A percentile compares a stretch with the other conserved stretches of the same genome.
These are phyloP conservation scores for Calycina marina DNA, from an alignment of 2,329 filamentous ascomycete genomes.

Conservation along the genomic window DNA sequence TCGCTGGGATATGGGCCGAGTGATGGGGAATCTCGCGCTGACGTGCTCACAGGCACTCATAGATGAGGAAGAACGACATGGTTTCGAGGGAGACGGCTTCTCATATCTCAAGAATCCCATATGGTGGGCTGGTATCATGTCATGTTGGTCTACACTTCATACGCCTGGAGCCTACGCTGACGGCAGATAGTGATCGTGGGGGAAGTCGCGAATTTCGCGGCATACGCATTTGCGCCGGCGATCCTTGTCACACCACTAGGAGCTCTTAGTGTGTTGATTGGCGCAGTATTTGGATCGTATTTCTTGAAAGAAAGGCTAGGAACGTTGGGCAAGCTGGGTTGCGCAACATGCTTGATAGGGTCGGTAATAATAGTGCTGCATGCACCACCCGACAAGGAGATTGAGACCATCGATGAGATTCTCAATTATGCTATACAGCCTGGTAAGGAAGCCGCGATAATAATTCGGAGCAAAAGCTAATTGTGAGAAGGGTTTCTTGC, in stretches of 20 bases:
- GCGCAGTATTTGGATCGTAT: conserved; percentile 86
- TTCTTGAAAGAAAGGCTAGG: conserved; percentile 84
- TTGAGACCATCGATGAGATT: conserved; percentile 83
- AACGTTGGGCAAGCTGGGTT: conserved; percentile 83
- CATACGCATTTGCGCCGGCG: conserved; percentile 96
- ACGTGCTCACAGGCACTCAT: conserved; percentile 59
- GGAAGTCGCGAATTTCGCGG: conserved; percentile 93
- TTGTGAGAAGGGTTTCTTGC: conserved; percentile 60
- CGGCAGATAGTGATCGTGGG: conserved; percentile 61
- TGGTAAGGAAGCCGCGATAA: conserved; percentile 38
- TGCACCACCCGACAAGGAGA: conserved; percentile 84
- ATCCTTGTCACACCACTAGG: conserved; percentile 94
- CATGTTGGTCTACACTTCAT: conserved; percentile 44
- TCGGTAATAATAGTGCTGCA: conserved; percentile 96
- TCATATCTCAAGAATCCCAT: conserved; percentile 87
- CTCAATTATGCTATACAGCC: conserved; percentile 80
- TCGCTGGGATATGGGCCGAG: too few species aligned
- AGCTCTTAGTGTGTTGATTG: conserved; percentile 86
- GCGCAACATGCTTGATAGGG: conserved; percentile 89
- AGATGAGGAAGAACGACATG: conserved; percentile 79
- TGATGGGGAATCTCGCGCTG: conserved; percentile 4
- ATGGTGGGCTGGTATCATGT: conserved; percentile 93
- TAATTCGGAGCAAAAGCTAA: conserved; percentile 4
- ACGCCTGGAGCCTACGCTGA: conserved; percentile 14
- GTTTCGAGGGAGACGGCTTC: conserved; percentile 93